phyloP scores from a whole-genome alignment of 371 early-diverging fungal species.

The Mortierella sp. region DNA sequence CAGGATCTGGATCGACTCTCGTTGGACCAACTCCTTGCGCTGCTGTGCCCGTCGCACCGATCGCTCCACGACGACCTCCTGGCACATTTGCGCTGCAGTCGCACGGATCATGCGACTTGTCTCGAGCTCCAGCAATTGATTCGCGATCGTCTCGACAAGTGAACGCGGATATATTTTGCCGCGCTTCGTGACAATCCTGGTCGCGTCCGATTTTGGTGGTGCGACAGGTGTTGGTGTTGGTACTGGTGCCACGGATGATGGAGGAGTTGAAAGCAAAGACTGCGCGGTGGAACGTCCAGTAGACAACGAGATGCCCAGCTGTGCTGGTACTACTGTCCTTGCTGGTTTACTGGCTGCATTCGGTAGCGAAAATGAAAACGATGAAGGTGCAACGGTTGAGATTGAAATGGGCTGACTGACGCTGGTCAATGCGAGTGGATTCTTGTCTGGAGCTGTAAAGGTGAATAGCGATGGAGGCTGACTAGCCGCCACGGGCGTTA shows the following conservation, averaged over 20 bases:
- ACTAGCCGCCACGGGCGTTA: background rate
- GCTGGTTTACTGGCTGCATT: background rate
- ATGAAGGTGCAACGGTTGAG: background rate
- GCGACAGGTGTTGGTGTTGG: background rate
- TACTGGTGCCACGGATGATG: no score
- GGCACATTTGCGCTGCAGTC: constrained; percentile 29
- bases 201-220: constrained; percentile 35
- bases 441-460: constrained; percentile 5
- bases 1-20: constrained; percentile 13
- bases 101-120: constrained; percentile 19
- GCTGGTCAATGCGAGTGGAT: constrained; percentile 5
- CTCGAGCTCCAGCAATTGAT: constrained; percentile 19
- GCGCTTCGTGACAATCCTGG: constrained; percentile 22
- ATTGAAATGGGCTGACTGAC: background rate
- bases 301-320: background rate
- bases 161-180: constrained; percentile 36
- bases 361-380: background rate
- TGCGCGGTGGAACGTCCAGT: no score
- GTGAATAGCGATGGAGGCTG: constrained; percentile 11
- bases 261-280: constrained; percentile 1
- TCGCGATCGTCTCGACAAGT: constrained; percentile 24
- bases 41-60: constrained; percentile 25
- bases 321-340: background rate
- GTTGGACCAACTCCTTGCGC: constrained; percentile 15
- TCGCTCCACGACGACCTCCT: constrained; percentile 24